phyloP scores from a whole-genome alignment of 2,329 filamentous ascomycete genomes.

The Neurospora crassa region DNA sequence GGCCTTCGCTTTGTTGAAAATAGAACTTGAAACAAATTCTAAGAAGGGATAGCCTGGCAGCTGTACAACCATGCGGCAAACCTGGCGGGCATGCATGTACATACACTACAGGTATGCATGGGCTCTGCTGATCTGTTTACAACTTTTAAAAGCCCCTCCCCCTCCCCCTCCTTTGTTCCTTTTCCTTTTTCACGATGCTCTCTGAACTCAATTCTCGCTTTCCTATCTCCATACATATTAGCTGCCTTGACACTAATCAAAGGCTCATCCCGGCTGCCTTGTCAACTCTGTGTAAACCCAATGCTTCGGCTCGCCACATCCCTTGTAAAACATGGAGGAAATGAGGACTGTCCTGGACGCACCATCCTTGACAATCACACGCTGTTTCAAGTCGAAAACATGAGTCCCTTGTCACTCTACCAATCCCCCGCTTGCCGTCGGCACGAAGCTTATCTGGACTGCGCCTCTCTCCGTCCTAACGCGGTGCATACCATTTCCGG shows the following conservation, averaged over 20 bases:
- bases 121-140: not conserved
- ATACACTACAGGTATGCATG: not conserved
- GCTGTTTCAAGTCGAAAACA: not conserved
- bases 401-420: not conserved
- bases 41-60: not conserved
- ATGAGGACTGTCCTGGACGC: not conserved
- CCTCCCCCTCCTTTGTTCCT: not conserved
- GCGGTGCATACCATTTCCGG: too few species aligned
- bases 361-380: not conserved
- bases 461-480: not conserved
- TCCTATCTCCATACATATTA: not conserved
- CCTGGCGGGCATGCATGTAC: not conserved
- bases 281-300: not conserved
- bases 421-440: not conserved
- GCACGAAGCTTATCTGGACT: not conserved
- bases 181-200: not conserved
- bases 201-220: not conserved
- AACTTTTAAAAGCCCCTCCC: not conserved
- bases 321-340: not conserved
- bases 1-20: conserved; percentile 1
- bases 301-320: not conserved
- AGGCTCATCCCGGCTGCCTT: not conserved
- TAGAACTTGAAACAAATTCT: not conserved
- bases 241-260: not conserved
- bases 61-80: not conserved